A percentile compares a stretch with the other conserved stretches of the same genome.
Evolutionary conservation across 78 protist species (phyloP).

Genomic region (Cyanophora paradoxa): DNA sequence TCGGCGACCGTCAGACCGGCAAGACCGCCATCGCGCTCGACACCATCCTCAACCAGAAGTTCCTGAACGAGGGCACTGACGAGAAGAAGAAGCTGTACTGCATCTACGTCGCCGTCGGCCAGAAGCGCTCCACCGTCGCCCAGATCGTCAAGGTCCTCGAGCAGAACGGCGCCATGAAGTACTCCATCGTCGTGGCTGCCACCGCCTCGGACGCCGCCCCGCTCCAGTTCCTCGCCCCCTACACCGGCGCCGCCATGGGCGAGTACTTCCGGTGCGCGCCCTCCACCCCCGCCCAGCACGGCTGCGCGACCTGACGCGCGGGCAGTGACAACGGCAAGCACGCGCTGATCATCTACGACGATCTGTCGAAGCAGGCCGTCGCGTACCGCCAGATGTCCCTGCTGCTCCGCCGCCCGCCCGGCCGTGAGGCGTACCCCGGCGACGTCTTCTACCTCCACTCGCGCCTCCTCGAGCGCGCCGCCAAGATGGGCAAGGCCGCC

Average conservation of each 20-base stretch:
- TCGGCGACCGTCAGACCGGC: constrained; percentile 80
- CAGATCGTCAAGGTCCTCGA: constrained; percentile 34
- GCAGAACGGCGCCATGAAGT: constrained; percentile 46
- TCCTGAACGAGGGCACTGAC: constrained; percentile 32
- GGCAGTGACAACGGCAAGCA: constrained; percentile 61
- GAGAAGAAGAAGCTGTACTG: constrained; percentile 46
- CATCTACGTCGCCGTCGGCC: constrained; percentile 65
- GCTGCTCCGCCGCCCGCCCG: constrained; percentile 69
- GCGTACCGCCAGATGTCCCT: constrained; percentile 83
- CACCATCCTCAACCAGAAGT: constrained; percentile 64
- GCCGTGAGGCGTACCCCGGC: constrained; percentile 82
- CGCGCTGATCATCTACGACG: constrained; percentile 64
- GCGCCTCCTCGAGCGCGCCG: constrained; percentile 73
- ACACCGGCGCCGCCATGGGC: constrained; percentile 61
- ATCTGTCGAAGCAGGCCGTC: constrained; percentile 77
- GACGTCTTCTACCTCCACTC: constrained; percentile 81
- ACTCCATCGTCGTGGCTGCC: constrained; percentile 62
- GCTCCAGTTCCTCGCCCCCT: constrained; percentile 73
- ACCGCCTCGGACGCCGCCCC: constrained; percentile 75
- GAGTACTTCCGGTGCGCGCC: constrained; percentile 68
- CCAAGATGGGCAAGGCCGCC: constrained; percentile 39
- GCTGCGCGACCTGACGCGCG: too few species aligned
- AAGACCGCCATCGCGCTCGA: constrained; percentile 70
- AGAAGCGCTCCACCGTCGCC: constrained; percentile 71
- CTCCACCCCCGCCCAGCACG: too few species aligned